phyloP scores from a whole-genome alignment of 306 rosid species.

The Potentilla sterilis region DNA sequence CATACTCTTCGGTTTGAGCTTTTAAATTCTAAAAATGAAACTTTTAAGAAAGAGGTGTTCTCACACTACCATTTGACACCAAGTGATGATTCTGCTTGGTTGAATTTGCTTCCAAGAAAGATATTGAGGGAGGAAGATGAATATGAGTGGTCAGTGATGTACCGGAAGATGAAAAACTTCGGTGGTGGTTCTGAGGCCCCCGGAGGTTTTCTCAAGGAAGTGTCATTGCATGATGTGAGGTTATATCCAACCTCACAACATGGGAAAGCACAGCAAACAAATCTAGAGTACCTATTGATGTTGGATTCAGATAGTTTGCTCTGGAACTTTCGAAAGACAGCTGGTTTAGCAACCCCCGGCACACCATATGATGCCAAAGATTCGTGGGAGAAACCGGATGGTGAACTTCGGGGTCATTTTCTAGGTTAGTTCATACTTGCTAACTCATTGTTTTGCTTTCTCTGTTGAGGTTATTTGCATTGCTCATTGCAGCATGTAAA shows the following conservation, averaged over 20 bases:
- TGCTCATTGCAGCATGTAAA: not conserved
- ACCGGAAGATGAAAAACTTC: slow-evolving; percentile 48
- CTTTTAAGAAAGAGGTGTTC: slow-evolving; percentile 52
- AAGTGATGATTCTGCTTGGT: slow-evolving; percentile 74
- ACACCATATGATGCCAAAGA: slow-evolving; percentile 46
- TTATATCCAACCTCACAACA: slow-evolving; percentile 50
- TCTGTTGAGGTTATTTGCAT: not conserved
- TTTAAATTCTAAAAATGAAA: slow-evolving; percentile 48
- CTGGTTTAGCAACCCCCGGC: slow-evolving; percentile 71
- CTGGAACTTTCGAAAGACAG: slow-evolving; percentile 81
- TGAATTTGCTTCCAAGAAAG: slow-evolving; percentile 60
- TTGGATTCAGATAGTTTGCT: slow-evolving; percentile 67
- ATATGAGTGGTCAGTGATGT: slow-evolving; percentile 57
- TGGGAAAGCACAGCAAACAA: slow-evolving; percentile 64
- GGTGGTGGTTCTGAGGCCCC: slow-evolving; percentile 34
- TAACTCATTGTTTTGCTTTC: not conserved
- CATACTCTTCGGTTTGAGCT: slow-evolving; percentile 48
- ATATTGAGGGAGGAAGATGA: slow-evolving; percentile 44
- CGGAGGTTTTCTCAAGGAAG: slow-evolving; percentile 56
- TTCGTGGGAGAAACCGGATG: slow-evolving; percentile 47
- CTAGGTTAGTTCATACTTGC: slow-evolving; percentile 49
- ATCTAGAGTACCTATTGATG: slow-evolving; percentile 72
- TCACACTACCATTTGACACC: slow-evolving; percentile 68
- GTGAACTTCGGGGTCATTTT: slow-evolving; percentile 88
- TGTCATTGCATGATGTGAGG: slow-evolving; percentile 65